Evolutionary conservation across 169 alveolate genomes (phyloP), one percentile per base, ranked within the genome.

Genomic region (Eimeria sp.): DNA sequence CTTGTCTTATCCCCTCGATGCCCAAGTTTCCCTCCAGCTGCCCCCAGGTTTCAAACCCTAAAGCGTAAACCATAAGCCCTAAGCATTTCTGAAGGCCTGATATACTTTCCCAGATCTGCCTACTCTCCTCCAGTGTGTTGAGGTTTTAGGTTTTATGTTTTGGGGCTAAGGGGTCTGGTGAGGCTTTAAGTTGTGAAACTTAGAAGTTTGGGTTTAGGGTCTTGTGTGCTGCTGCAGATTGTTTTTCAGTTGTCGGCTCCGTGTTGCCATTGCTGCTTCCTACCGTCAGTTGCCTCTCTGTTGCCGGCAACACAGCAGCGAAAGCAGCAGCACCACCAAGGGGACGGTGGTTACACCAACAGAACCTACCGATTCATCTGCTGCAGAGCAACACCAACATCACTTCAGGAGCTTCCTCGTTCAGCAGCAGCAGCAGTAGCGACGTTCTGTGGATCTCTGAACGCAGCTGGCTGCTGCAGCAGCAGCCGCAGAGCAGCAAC

Each of bases 311-410:
- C 65, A 27, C 91, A 54, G 72, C 91, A 83, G 91, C 91, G 58
- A 67, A n/a, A n/a, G 57, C 58, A 83, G 91, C 75, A 61, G 91
- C 91, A 30, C 57, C 51, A 54, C 67, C 91, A 54, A 10, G 43
- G 75, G n/a, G 43, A 57, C 76, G 27, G 75, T 67, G 43, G 76
- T 76, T 11, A 58, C 91, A 83, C 14, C 72, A 54, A 58, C 91
- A 57, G 54, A 54, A 51, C 61, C n/a, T 54, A 16, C 72, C 91
- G 57, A 83, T 51, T 34, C 75, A 67, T 27, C 91, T 83, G 27
- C 65, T 83, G 91, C 91, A 83, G 91, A 83, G 91, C 91, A 54
- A 34, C 51, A 51, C 75, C 51, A 27, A 57, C 91, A 27, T n/a
- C 30, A 27, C 57, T 54, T 34, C 91, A 5, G 91, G 57, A 43